Base-by-base conservation (phyloP, 768 basidiomycete genomes). In the Leucosporidium yakuticum region DNA sequence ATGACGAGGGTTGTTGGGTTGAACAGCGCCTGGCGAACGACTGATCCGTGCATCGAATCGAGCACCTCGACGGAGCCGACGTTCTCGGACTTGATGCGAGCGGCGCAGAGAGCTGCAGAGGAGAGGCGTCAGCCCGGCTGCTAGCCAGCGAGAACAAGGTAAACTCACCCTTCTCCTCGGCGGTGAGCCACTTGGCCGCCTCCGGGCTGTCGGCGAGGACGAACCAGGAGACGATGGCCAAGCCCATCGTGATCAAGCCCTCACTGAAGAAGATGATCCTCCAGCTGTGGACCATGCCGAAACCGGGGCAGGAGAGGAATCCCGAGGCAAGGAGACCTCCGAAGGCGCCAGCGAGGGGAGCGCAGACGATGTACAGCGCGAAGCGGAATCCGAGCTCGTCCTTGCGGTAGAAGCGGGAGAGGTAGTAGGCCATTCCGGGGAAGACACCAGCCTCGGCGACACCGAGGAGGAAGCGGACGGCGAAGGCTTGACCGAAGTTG, bases 261-360 rank as follows among this genome's bases (percentile, higher is more conserved):
- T 75, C 74, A 12, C 69, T 50, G 32, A 69, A 34, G 61, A 73
- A 65, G 27, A 72, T 54, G 5, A 7, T 12, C 11, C 55, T 57
- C 49, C 29, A 51, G 25, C 4, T 15, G 3, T 20, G 20, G 53
- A 47, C 20, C 3, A n/a, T 20, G 31, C 64, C 66, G 29, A 68
- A 62, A 4, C 20, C 5, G 53, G 55, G 20, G 29, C 68, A 49
- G 27, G 50, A 59, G 34, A 73, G 58, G 36, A 75, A 69, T 0
- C 69, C 76, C 0, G 65, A 68, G 2, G 76, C 76, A 17, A 77
- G 64, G 12, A 77, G 63, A 12, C 76, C 74, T 17, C 75, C 73
- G 39, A 76, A 60, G 1, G 75, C 75, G 1, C 75, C 75, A 2
- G 74, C 71, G 6, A 71, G 55, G 1, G 75, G 75, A 1, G 76